Evolutionary conservation across 2,329 filamentous ascomycete genomes (phyloP).

Genomic region (Diplodia seriata): DNA sequence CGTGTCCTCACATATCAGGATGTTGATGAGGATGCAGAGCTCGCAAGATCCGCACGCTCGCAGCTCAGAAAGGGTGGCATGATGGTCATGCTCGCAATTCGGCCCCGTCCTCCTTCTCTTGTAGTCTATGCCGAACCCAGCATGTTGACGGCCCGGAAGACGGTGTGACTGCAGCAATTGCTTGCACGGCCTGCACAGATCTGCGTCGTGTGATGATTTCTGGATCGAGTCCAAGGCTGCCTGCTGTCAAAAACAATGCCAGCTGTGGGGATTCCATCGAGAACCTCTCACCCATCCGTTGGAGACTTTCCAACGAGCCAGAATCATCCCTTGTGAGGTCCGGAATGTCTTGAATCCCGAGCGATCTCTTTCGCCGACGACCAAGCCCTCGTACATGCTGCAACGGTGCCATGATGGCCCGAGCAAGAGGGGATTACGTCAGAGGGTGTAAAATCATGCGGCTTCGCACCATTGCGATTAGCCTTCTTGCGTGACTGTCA

Average conservation of each 20-base stretch:
- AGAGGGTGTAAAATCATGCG: background rate
- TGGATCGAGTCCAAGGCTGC: background rate
- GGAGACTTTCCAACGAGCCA: background rate
- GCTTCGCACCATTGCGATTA: background rate
- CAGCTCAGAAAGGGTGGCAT: conserved; percentile 3
- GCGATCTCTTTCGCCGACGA: conserved; percentile 9
- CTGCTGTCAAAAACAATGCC: background rate
- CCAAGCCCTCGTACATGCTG: conserved; percentile 1
- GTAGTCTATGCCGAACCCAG: background rate
- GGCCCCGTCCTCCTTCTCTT: conserved; percentile 9
- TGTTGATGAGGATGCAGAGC: conserved; percentile 5
- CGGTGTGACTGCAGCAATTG: conserved; percentile 1
- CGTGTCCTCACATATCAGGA: background rate
- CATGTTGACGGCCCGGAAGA: background rate
- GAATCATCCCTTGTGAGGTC: background rate
- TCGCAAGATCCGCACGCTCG: background rate
- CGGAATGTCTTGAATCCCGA: conserved; percentile 9
- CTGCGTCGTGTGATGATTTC: background rate
- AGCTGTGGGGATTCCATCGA: background rate
- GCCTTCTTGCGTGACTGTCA: background rate
- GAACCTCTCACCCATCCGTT: conserved; percentile 7
- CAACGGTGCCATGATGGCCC: background rate
- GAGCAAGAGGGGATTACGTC: background rate
- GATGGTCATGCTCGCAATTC: conserved; percentile 8
- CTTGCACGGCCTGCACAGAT: background rate